Evolutionary conservation across 2,329 filamentous ascomycete species (phyloP).

Genomic region (Chalaropsis ovoidea): DNA sequence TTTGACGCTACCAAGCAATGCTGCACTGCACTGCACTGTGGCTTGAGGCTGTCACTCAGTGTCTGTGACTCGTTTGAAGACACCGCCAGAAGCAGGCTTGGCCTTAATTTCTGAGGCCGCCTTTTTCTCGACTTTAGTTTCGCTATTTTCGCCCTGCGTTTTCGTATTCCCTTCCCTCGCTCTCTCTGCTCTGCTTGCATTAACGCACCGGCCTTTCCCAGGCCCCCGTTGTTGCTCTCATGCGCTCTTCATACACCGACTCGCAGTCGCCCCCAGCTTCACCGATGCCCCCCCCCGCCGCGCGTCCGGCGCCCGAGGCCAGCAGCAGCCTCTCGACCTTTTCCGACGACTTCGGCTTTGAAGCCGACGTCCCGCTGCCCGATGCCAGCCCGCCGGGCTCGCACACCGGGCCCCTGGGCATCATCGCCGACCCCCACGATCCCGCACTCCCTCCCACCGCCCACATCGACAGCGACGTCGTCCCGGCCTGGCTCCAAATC

Average conservation of each 20-base stretch:
- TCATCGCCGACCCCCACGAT: constrained; percentile 37
- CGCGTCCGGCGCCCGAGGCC: neutral
- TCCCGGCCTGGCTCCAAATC: constrained; percentile 42
- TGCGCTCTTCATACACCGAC: neutral
- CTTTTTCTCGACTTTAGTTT: neutral
- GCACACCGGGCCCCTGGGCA: constrained; percentile 35
- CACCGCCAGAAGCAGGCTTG: neutral
- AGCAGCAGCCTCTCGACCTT: neutral
- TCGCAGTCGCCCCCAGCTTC: neutral
- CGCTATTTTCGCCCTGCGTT: neutral
- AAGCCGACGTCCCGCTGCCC: constrained; percentile 38
- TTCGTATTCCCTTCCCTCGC: neutral
- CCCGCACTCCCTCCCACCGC: constrained; percentile 26
- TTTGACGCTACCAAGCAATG: neutral
- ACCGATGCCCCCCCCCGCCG: neutral
- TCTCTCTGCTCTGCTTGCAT: neutral
- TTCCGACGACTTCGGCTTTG: constrained; percentile 27
- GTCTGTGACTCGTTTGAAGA: constrained; percentile 1
- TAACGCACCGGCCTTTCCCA: constrained; percentile 1
- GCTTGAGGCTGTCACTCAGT: neutral
- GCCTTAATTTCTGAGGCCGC: neutral
- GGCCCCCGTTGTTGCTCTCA: neutral
- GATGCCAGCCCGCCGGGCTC: constrained; percentile 26
- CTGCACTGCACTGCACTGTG: neutral
- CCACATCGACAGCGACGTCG: constrained; percentile 13